These are phyloP conservation scores for Aspergillus sp. DNA, from an alignment of 2,329 filamentous ascomycete species.

Conservation along the genomic window DNA sequence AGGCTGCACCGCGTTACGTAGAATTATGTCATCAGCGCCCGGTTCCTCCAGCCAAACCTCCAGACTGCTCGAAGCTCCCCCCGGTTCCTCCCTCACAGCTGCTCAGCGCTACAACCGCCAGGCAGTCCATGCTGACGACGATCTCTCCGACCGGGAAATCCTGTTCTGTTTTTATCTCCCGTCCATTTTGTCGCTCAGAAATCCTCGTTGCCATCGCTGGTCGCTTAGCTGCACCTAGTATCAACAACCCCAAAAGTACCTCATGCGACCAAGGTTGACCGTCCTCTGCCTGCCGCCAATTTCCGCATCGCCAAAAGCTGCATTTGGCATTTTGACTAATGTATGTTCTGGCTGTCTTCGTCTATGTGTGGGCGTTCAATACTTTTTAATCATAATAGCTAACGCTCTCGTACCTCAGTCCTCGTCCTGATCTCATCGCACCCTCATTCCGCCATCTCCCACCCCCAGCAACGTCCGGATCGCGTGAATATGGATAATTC, in stretches of 20 bases:
- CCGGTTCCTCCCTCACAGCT: slow-evolving; percentile 6
- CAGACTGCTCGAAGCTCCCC: slow-evolving; percentile 11
- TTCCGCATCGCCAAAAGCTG: slow-evolving; percentile 10
- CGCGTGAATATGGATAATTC: slow-evolving; percentile 27
- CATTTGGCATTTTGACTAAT: slow-evolving; percentile 13
- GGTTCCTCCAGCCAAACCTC: slow-evolving; percentile 5
- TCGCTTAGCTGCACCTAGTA: slow-evolving; percentile 10
- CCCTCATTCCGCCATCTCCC: slow-evolving; percentile 13
- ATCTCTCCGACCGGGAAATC: not conserved
- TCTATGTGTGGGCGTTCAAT: not conserved
- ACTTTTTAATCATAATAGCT: slow-evolving; percentile 10
- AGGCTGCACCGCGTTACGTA: slow-evolving; percentile 16
- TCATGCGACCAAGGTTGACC: slow-evolving; percentile 20
- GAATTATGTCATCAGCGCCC: slow-evolving; percentile 17
- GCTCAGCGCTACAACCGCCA: slow-evolving; percentile 4
- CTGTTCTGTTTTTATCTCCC: not conserved
- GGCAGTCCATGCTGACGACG: slow-evolving; percentile 3
- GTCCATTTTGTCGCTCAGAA: slow-evolving; percentile 2
- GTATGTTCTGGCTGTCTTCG: slow-evolving; percentile 6
- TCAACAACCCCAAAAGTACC: slow-evolving; percentile 5
- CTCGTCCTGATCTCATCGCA: slow-evolving; percentile 14
- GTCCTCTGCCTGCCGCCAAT: slow-evolving; percentile 15
- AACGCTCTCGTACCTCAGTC: slow-evolving; percentile 15
- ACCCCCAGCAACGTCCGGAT: slow-evolving; percentile 8
- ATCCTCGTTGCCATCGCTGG: slow-evolving; percentile 4